phyloP scores from a whole-genome alignment of 2,329 filamentous ascomycete genomes.

The Teratosphaeria zuluensis region DNA sequence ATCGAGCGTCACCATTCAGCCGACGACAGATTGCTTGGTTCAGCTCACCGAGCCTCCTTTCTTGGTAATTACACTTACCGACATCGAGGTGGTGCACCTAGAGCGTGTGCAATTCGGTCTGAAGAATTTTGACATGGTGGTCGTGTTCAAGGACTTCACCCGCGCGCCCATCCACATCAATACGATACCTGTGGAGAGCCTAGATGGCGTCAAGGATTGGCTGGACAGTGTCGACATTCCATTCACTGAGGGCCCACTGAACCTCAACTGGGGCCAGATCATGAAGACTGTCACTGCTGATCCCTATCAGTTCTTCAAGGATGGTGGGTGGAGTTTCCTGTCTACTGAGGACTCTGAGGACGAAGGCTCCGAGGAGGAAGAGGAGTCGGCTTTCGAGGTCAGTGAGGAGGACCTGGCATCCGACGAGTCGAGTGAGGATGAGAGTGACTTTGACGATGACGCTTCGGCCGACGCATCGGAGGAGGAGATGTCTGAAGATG shows the following conservation, averaged over 20 bases:
- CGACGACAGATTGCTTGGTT: constrained; percentile 91
- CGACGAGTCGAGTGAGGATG: constrained; percentile 77
- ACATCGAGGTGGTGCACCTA: constrained; percentile 91
- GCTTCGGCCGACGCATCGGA: constrained; percentile 73
- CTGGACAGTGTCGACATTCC: constrained; percentile 92
- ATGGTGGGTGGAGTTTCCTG: constrained; percentile 92
- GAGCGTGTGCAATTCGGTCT: constrained; percentile 93
- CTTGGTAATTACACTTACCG: constrained; percentile 86
- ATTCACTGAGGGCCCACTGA: constrained; percentile 87
- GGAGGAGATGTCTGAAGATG: constrained; percentile 44
- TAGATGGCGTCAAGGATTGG: constrained; percentile 96
- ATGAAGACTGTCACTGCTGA: constrained; percentile 98
- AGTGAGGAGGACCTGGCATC: constrained; percentile 68
- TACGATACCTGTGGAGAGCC: constrained; percentile 89
- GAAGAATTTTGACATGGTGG: constrained; percentile 98
- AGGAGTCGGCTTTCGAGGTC: constrained; percentile 90
- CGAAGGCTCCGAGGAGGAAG: constrained; percentile 67
- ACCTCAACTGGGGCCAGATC: constrained; percentile 97
- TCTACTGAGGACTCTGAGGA: constrained; percentile 80
- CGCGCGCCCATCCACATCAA: constrained; percentile 90
- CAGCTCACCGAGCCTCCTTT: constrained; percentile 96
- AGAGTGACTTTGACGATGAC: constrained; percentile 88
- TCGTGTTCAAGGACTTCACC: constrained; percentile 95
- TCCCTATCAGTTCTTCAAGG: constrained; percentile 87
- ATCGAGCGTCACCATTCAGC: constrained; percentile 90